A percentile compares a stretch with the other conserved stretches of the same genome.
These are phyloP conservation scores for Epichloe glyceriae DNA, from an alignment of 2,329 filamentous ascomycete genomes.

Conservation along the genomic window DNA sequence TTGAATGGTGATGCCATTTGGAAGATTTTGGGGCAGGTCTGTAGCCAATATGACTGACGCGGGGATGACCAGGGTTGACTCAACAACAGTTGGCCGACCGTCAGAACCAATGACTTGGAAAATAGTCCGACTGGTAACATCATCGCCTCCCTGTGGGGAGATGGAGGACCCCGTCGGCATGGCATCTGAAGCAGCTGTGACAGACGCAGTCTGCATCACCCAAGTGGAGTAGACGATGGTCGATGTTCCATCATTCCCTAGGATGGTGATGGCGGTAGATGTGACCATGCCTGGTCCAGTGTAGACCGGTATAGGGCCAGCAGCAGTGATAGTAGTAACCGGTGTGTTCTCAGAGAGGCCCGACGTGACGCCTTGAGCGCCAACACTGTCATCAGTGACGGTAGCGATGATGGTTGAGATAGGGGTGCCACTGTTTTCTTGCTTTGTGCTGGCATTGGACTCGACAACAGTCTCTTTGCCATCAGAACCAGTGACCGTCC, in stretches of 20 bases:
- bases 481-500: slow-evolving; percentile 10
- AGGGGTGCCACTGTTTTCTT: background rate
- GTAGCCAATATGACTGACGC: slow-evolving; percentile 5
- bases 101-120: slow-evolving; percentile 20
- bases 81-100: slow-evolving; percentile 20
- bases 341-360: slow-evolving; percentile 1
- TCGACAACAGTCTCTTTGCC: slow-evolving; percentile 20
- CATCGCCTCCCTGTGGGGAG: slow-evolving; percentile 4
- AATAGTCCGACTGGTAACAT: slow-evolving; percentile 9
- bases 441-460: slow-evolving; percentile 12
- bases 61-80: slow-evolving; percentile 21
- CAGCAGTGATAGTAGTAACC: slow-evolving; percentile 7
- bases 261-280: slow-evolving; percentile 2
- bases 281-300: slow-evolving; percentile 4
- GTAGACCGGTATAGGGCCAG: slow-evolving; percentile 1
- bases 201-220: slow-evolving; percentile 3
- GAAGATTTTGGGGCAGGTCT: slow-evolving; percentile 6
- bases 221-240: slow-evolving; percentile 7
- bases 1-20: slow-evolving; percentile 6
- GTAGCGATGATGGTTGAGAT: background rate
- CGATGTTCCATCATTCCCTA: slow-evolving; percentile 6
- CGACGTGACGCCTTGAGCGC: background rate
- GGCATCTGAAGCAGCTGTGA: slow-evolving; percentile 3
- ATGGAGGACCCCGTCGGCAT: background rate
- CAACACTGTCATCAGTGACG: slow-evolving; percentile 1